Base-by-base conservation (phyloP, 164 flowering plant species). In the Warburgia ugandensis region DNA sequence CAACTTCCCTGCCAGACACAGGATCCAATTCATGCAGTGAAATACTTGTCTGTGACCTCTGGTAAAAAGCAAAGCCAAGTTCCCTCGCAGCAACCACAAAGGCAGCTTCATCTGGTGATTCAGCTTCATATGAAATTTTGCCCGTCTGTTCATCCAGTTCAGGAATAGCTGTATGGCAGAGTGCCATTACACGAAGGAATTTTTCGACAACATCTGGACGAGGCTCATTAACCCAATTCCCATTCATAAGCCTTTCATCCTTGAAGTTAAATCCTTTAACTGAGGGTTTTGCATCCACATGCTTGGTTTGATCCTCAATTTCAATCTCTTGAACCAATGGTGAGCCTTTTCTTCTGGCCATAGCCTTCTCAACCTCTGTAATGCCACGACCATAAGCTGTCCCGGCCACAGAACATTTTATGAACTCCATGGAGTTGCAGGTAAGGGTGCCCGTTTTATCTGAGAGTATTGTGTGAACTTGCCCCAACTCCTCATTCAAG, bases 381-480 rank as follows among this genome's bases (percentile, higher is more conserved):
- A 78, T 50, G 28, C 83, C 94, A 49, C 65, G 80, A 25, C 98
- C 98, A 72, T 88, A 92, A 41, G 98, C 95, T 19, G 70, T 77
- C 46, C 98, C 98, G 31, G 84, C 96, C 9, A 92, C 56, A 16
- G 95, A 81, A 65, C 84, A 92, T 69, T 92, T 92, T 54, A 88
- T 59, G 58, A 92, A 92, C 63, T 92, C 98, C 98, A 92, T 92
- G 3, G 91, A 85, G 56, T 92, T 92, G 68, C 98, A 85, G 10
- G 98, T 92, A 60, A 92, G 60, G 30, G 98, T 92, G 36, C 98
- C 98, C 0, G 98, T 92, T 59, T 92, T 92, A 61, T 92, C 98
- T 19, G 98, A 92, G 43, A 92, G 86, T 49, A 92, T 79, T 4
- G 95, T 92, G 62, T 81, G 77, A 38, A 92, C 92, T 60, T 88